A percentile compares a stretch with the other conserved stretches of the same genome.
Conservation (phyloP, 495 filamentous ascomycete species). For the Aspergillus coremiiformis region DNA sequence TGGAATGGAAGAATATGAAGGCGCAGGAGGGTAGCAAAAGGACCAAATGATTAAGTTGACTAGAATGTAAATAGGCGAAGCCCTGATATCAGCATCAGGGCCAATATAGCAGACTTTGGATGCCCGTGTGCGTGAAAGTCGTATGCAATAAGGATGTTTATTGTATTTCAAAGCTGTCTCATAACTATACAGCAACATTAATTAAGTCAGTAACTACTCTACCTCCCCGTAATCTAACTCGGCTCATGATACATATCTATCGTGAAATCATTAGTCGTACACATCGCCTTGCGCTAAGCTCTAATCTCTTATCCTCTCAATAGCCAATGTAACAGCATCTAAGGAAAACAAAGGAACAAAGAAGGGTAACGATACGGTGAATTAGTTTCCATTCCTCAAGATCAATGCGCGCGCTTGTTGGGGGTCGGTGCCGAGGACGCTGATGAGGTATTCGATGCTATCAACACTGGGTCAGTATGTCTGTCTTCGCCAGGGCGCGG, state of each 20-base stretch:
- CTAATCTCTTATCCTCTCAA: neutral
- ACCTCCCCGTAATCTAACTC: neutral
- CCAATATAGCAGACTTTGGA: too few relatives aligned
- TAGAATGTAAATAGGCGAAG: too few relatives aligned
- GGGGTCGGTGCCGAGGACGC: constrained; percentile 42
- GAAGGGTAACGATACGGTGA: neutral
- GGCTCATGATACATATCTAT: constrained; percentile 39
- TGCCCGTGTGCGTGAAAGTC: too few relatives aligned
- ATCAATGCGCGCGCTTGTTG: constrained; percentile 40
- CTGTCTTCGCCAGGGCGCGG: neutral
- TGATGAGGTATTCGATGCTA: constrained; percentile 48
- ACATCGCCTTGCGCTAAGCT: constrained; percentile 16
- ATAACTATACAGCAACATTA: neutral
- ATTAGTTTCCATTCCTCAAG: constrained; percentile 19
- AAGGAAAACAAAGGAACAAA: neutral
- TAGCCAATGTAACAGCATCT: neutral
- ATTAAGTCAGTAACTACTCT: neutral
- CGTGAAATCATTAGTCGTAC: constrained; percentile 41
- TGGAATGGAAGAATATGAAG: neutral
- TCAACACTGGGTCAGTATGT: neutral
- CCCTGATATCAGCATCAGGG: too few relatives aligned
- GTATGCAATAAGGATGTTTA: too few relatives aligned
- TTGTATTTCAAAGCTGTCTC: too few relatives aligned
- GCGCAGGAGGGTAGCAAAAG: neutral
- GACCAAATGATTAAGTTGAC: too few relatives aligned